Evolutionary conservation across 208 protist species (phyloP).

Genomic region (Porcisia hertigi): DNA sequence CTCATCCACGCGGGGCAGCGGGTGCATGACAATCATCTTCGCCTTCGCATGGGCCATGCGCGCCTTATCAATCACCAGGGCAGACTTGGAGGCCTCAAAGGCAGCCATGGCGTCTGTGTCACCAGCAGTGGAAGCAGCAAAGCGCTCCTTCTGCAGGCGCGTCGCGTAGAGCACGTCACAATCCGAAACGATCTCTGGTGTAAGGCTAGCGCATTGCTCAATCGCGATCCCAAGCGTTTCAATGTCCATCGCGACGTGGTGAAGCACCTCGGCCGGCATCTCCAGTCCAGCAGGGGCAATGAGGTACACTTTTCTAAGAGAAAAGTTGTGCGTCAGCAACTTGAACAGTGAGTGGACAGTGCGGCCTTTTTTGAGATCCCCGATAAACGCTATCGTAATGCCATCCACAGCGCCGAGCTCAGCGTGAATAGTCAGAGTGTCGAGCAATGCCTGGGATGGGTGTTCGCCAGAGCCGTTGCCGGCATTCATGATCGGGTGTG

Average conservation of each 20-base stretch:
- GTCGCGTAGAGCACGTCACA: conserved; percentile 98
- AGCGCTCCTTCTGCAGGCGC: conserved; percentile 97
- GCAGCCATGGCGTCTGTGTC: conserved; percentile 65
- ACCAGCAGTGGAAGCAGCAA: conserved; percentile 46
- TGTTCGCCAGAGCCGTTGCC: conserved; percentile 98
- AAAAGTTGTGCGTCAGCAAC: conserved; percentile 90
- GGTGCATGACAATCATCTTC: conserved; percentile 97
- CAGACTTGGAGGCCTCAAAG: conserved; percentile 87
- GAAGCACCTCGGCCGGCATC: conserved; percentile 90
- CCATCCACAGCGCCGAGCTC: conserved; percentile 93
- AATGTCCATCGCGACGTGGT: conserved; percentile 51
- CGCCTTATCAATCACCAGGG: conserved; percentile 72
- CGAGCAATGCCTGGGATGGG: conserved; percentile 98
- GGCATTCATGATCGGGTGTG: conserved; percentile 95
- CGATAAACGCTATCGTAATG: conserved; percentile 94
- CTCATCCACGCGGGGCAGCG: conserved; percentile 97
- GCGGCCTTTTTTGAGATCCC: conserved; percentile 97
- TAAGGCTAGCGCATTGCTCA: conserved; percentile 25
- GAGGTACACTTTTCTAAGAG: conserved; percentile 84
- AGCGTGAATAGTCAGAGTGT: conserved; percentile 96
- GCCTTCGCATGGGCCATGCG: conserved; percentile 72
- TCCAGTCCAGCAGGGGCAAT: conserved; percentile 87
- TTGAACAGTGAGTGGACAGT: conserved; percentile 96
- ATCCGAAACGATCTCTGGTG: conserved; percentile 65
- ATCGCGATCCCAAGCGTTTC: conserved; percentile 45